A percentile compares a stretch with the other conserved stretches of the same genome.
phyloP scores from a whole-genome alignment of 169 alveolate genomes.

The Plasmodium vinckei region DNA sequence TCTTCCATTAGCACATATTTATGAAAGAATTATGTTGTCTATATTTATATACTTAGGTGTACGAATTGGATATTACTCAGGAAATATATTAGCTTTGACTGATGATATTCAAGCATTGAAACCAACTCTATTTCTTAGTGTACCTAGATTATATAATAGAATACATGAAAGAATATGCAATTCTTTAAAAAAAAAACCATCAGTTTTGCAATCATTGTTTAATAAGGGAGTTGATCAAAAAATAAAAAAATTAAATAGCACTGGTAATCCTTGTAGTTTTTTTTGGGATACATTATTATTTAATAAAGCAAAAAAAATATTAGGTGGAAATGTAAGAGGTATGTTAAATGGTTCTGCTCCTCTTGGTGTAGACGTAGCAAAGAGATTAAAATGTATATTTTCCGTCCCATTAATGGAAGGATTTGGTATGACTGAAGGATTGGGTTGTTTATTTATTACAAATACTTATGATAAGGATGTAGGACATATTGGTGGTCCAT shows the following conservation, averaged over 20 bases:
- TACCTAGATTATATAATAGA: slow-evolving; percentile 95
- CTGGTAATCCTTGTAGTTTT: slow-evolving; percentile 79
- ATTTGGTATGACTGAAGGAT: slow-evolving; percentile 95
- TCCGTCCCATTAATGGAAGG: slow-evolving; percentile 92
- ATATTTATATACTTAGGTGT: slow-evolving; percentile 84
- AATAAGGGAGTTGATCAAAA: slow-evolving; percentile 82
- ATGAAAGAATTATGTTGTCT: slow-evolving; percentile 91
- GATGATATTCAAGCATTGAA: slow-evolving; percentile 93
- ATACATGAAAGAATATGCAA: slow-evolving; percentile 91
- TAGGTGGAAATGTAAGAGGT: slow-evolving; percentile 93
- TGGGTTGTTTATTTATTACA: slow-evolving; percentile 88
- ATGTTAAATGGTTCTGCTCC: slow-evolving; percentile 94
- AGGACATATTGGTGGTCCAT: slow-evolving; percentile 91
- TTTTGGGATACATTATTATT: slow-evolving; percentile 86
- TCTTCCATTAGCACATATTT: slow-evolving; percentile 96
- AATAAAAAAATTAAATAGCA: slow-evolving; percentile 65
- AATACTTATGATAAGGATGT: slow-evolving; percentile 85
- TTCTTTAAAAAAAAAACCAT: slow-evolving; percentile 83
- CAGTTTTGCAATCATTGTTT: slow-evolving; percentile 82
- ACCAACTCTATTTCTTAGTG: slow-evolving; percentile 96
- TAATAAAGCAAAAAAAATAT: slow-evolving; percentile 87
- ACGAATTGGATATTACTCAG: slow-evolving; percentile 91
- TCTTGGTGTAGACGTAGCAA: slow-evolving; percentile 86
- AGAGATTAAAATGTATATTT: slow-evolving; percentile 88
- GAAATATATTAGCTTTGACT: slow-evolving; percentile 90